These are phyloP conservation scores for Litchi chinensis DNA, from an alignment of 345 rosid species.

Conservation along the genomic window DNA sequence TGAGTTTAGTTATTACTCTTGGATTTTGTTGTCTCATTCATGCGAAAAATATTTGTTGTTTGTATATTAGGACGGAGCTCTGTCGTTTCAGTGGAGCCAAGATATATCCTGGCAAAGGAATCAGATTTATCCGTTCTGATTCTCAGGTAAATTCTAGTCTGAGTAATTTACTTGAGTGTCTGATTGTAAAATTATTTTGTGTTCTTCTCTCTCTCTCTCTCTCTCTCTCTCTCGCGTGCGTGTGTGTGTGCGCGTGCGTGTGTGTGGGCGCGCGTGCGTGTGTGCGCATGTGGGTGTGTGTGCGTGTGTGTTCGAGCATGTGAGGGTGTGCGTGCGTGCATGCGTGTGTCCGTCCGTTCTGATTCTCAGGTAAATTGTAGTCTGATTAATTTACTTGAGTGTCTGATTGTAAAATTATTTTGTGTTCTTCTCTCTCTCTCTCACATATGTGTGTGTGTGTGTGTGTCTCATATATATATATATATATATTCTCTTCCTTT, in stretches of 20 bases:
- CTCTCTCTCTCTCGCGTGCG: too few relatives aligned
- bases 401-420: not conserved
- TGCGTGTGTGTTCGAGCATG: too few relatives aligned
- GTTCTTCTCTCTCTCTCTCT: not conserved
- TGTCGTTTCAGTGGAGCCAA: constrained; percentile 79
- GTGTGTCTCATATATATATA: too few relatives aligned
- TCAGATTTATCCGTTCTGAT: constrained; percentile 68
- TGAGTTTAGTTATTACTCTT: not conserved
- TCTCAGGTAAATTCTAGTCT: constrained; percentile 50
- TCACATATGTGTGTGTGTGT: not conserved
- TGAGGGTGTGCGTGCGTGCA: too few relatives aligned
- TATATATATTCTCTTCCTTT: not conserved
- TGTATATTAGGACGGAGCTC: constrained; percentile 59
- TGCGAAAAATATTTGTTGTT: not conserved
- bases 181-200: not conserved
- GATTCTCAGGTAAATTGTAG: too few relatives aligned
- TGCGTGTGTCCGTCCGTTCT: too few relatives aligned
- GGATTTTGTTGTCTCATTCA: not conserved
- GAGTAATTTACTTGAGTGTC: not conserved
- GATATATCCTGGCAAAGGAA: constrained; percentile 79
- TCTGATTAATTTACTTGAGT: not conserved
- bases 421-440: not conserved
- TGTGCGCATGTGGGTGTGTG: too few relatives aligned
- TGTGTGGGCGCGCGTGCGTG: too few relatives aligned
- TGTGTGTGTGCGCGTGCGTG: too few relatives aligned